A percentile compares a stretch with the other conserved stretches of the same genome.
These are phyloP conservation scores for Halophytophthora polymorphica DNA, from an alignment of 352 stramenopile genomes.

Conservation along the genomic window DNA sequence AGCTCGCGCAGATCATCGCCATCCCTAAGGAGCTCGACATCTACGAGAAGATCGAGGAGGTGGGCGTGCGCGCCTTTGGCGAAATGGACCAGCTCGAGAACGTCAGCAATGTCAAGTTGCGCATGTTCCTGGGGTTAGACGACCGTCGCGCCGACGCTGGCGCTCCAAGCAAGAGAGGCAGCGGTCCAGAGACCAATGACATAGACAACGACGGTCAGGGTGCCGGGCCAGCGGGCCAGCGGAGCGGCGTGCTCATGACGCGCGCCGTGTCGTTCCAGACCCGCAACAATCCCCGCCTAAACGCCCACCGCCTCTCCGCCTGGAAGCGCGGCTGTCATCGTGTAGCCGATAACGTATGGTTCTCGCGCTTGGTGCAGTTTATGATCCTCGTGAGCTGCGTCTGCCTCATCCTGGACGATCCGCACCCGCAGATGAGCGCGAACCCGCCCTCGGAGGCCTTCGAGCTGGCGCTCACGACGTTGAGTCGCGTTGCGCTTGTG, in stretches of 20 bases:
- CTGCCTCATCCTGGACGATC: conserved; percentile 70
- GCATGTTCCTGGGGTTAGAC: conserved; percentile 73
- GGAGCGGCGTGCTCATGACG: conserved; percentile 3
- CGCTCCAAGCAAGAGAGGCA: not conserved
- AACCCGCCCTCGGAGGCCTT: conserved; percentile 34
- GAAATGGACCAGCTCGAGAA: conserved; percentile 81
- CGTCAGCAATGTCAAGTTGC: conserved; percentile 76
- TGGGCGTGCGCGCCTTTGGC: conserved; percentile 67
- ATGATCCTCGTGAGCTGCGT: conserved; percentile 73
- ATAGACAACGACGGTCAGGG: not conserved
- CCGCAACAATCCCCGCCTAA: conserved; percentile 6
- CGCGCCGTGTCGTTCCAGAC: conserved; percentile 5
- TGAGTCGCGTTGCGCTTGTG: conserved; percentile 46
- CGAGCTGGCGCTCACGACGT: conserved; percentile 26
- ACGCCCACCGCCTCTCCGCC: conserved; percentile 3
- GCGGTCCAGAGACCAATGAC: not conserved
- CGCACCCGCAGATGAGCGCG: conserved; percentile 56
- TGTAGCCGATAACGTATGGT: conserved; percentile 34
- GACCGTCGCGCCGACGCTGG: conserved; percentile 19
- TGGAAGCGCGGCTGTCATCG: conserved; percentile 29
- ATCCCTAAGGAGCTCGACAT: conserved; percentile 82
- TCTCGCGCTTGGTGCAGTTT: conserved; percentile 58
- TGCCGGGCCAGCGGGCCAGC: not conserved
- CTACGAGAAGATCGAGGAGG: conserved; percentile 79
- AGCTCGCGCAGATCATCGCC: conserved; percentile 78